phyloP scores from a whole-genome alignment of 139 green algal genomes.

The Tetraselmis striata region DNA sequence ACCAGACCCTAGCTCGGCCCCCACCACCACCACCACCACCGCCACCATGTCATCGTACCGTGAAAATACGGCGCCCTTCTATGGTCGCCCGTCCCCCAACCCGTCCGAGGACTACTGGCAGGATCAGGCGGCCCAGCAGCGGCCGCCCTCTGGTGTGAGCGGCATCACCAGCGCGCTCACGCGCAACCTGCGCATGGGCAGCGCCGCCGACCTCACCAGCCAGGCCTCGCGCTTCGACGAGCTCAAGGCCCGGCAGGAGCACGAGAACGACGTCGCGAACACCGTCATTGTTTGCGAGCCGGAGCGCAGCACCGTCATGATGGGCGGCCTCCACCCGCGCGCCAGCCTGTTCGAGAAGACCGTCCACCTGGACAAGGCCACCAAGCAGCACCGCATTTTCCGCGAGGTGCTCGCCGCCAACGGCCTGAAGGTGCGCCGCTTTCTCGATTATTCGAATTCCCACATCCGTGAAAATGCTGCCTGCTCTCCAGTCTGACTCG shows the following conservation, averaged over 20 bases:
- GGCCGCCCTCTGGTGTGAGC: background rate
- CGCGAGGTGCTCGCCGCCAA: conserved; percentile 25
- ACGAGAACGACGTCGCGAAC: conserved; percentile 67
- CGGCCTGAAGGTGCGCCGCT: background rate
- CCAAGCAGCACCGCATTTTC: conserved; percentile 75
- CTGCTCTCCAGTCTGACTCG: no score
- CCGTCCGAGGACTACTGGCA: background rate
- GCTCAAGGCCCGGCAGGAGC: conserved; percentile 37
- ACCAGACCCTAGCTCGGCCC: no score
- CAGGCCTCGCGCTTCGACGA: background rate
- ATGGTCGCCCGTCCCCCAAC: background rate
- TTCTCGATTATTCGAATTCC: no score
- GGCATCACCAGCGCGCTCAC: background rate
- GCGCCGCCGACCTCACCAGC: background rate
- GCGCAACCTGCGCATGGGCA: background rate
- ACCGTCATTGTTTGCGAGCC: conserved; percentile 87
- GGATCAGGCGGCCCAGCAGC: background rate
- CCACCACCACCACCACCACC: no score
- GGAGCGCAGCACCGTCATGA: conserved; percentile 79
- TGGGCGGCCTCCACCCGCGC: conserved; percentile 87
- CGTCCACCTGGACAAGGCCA: conserved; percentile 85
- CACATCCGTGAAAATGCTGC: no score
- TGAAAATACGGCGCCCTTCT: background rate
- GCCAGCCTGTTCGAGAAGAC: conserved; percentile 87
- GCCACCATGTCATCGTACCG: background rate